A percentile compares a stretch with the other conserved stretches of the same genome.
These are phyloP conservation scores for Juglanconis sp. DNA, from an alignment of 2,329 filamentous ascomycete genomes.

Conservation along the genomic window DNA sequence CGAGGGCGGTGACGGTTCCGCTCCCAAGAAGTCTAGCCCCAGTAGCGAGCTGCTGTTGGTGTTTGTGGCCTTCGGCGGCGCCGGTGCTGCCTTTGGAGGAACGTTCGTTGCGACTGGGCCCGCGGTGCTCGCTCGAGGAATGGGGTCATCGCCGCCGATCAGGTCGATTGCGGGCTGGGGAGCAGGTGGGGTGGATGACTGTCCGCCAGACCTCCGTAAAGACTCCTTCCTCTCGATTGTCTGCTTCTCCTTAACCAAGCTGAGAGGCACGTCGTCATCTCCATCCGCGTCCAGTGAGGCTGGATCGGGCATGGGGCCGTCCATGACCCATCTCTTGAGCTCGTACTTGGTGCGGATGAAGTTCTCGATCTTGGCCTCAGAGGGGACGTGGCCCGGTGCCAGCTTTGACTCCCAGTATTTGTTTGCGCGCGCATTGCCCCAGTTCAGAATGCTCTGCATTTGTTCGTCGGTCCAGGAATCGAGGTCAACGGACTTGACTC, in stretches of 20 bases:
- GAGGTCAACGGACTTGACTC: slow-evolving; percentile 96
- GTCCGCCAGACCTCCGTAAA: slow-evolving; percentile 51
- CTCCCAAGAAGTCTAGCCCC: slow-evolving; percentile 88
- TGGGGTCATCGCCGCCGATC: slow-evolving; percentile 73
- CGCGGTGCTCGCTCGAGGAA: slow-evolving; percentile 69
- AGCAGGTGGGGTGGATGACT: slow-evolving; percentile 17
- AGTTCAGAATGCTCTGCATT: slow-evolving; percentile 85
- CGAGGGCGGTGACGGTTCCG: slow-evolving; percentile 64
- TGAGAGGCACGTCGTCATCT: slow-evolving; percentile 74
- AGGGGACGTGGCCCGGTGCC: slow-evolving; percentile 84
- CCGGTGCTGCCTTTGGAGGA: slow-evolving; percentile 60
- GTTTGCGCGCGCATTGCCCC: slow-evolving; percentile 95
- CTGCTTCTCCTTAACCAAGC: slow-evolving; percentile 65
- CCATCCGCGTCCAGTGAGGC: slow-evolving; percentile 76
- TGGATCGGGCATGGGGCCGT: slow-evolving; percentile 92
- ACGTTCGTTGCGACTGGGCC: slow-evolving; percentile 60
- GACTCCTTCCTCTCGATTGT: slow-evolving; percentile 58
- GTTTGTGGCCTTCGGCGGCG: slow-evolving; percentile 65
- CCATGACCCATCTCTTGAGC: slow-evolving; percentile 99
- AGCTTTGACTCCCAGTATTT: slow-evolving; percentile 99
- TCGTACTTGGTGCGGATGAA: slow-evolving; percentile 99
- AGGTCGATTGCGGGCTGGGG: slow-evolving; percentile 64
- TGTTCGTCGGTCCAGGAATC: slow-evolving; percentile 99
- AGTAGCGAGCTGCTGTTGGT: slow-evolving; percentile 80
- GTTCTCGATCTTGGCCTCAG: slow-evolving; percentile 98